Conservation (phyloP, 2,329 filamentous ascomycete genomes). For the Pezicula neosporulosa region DNA sequence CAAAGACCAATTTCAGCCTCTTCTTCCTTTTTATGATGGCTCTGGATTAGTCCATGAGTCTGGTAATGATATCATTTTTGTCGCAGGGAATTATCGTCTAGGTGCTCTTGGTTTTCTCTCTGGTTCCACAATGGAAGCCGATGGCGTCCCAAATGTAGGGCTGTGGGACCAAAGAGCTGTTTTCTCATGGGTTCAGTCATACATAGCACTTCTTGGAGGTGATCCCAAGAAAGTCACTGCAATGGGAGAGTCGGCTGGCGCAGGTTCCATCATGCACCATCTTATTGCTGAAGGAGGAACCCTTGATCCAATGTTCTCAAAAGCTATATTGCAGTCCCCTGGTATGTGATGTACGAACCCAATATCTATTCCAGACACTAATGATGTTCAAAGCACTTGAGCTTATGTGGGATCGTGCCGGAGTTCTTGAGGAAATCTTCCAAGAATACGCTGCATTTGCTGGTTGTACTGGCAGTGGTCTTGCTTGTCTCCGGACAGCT, state of each 20-base stretch:
- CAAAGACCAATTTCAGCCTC: constrained; percentile 32
- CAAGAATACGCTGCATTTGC: constrained; percentile 22
- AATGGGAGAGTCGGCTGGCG: constrained; percentile 45
- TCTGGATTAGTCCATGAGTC: constrained; percentile 26
- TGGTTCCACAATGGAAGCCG: constrained; percentile 36
- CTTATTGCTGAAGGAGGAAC: constrained; percentile 40
- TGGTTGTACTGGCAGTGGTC: constrained; percentile 29
- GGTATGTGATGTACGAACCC: constrained; percentile 8
- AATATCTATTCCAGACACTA: background rate
- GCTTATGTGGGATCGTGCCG: background rate
- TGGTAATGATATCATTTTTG: constrained; percentile 28
- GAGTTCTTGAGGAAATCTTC: constrained; percentile 21
- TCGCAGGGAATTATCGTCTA: constrained; percentile 25
- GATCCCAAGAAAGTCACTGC: constrained; percentile 38
- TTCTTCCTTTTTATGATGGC: constrained; percentile 32
- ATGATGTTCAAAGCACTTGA: constrained; percentile 1
- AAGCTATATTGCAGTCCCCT: constrained; percentile 24
- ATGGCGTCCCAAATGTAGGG: constrained; percentile 40
- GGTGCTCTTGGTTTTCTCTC: constrained; percentile 25
- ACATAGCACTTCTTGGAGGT: constrained; percentile 39
- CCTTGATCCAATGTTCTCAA: constrained; percentile 34
- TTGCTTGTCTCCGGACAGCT: constrained; percentile 28
- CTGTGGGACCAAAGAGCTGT: constrained; percentile 39
- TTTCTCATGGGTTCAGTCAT: constrained; percentile 41
- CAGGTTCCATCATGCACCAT: constrained; percentile 46